Conservation (phyloP, 1,284 basidiomycete species). For the Naganishia cerealis region DNA sequence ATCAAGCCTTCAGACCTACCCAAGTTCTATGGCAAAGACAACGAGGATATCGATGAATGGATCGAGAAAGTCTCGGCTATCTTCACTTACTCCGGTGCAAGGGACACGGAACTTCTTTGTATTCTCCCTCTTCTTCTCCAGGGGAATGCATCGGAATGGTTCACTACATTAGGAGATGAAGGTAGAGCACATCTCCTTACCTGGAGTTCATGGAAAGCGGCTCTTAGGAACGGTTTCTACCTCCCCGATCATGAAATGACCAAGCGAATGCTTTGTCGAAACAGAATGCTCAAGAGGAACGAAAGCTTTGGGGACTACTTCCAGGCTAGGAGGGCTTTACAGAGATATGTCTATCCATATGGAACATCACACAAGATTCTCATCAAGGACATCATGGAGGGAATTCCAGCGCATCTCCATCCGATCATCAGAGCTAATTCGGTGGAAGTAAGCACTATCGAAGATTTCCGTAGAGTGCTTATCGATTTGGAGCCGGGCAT, state of each 20-base stretch:
- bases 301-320: slow-evolving; percentile 24
- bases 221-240: slow-evolving; percentile 25
- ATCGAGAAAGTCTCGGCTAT: slow-evolving; percentile 28
- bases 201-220: slow-evolving; percentile 23
- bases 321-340: slow-evolving; percentile 10
- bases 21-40: slow-evolving; percentile 2
- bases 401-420: slow-evolving; percentile 3
- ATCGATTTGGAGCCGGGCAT: slow-evolving; percentile 10
- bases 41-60: slow-evolving; percentile 23
- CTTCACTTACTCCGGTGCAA: too few species aligned
- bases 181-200: slow-evolving; percentile 3
- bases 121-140: slow-evolving; percentile 16
- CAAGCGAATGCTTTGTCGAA: slow-evolving; percentile 1
- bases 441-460: neutral
- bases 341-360: slow-evolving; percentile 15
- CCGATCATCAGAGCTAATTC: slow-evolving; percentile 20
- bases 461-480: neutral
- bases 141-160: slow-evolving; percentile 19
- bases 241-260: slow-evolving; percentile 16
- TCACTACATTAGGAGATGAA: slow-evolving; percentile 7
- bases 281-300: neutral
- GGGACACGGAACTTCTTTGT: slow-evolving; percentile 10
- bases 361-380: slow-evolving; percentile 16
- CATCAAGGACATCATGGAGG: slow-evolving; percentile 18
- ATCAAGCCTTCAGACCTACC: slow-evolving; percentile 13